These are phyloP conservation scores for Luvunga scandens DNA, from an alignment of 345 rosid genomes.

Conservation along the genomic window DNA sequence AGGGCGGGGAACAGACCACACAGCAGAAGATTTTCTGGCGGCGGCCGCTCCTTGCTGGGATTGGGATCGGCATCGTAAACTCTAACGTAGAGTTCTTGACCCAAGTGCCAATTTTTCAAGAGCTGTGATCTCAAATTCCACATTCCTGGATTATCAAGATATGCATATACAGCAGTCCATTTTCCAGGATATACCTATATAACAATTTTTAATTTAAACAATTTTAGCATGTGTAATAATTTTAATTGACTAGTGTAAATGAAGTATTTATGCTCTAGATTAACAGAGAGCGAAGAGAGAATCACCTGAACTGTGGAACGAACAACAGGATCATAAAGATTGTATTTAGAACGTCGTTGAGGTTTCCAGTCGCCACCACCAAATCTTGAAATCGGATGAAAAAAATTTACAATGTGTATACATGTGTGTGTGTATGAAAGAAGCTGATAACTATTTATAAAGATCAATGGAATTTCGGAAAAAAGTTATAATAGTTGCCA, in stretches of 20 bases:
- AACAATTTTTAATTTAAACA: neutral
- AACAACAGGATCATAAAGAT: slow-evolving; percentile 55
- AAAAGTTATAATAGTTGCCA: too few species aligned
- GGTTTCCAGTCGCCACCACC: slow-evolving; percentile 62
- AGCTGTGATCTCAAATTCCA: slow-evolving; percentile 89
- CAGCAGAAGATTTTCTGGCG: slow-evolving; percentile 56
- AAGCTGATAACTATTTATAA: neutral
- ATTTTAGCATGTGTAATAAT: neutral
- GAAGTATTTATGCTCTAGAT: too few species aligned
- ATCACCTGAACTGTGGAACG: slow-evolving; percentile 64
- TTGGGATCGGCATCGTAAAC: slow-evolving; percentile 65
- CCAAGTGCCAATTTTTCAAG: slow-evolving; percentile 66
- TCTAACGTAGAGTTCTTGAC: slow-evolving; percentile 67
- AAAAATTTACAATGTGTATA: neutral
- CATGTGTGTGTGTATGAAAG: neutral
- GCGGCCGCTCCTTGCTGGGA: slow-evolving; percentile 55
- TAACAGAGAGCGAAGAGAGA: neutral
- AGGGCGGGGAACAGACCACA: slow-evolving; percentile 39
- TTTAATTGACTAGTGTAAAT: too few species aligned
- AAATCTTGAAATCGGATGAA: slow-evolving; percentile 21
- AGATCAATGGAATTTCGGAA: too few species aligned
- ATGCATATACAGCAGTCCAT: slow-evolving; percentile 64
- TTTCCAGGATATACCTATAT: slow-evolving; percentile 60
- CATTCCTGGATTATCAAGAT: slow-evolving; percentile 88
- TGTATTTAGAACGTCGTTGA: slow-evolving; percentile 38